Base-by-base conservation (phyloP, 768 basidiomycete species). In the Lentinula lateritia region DNA sequence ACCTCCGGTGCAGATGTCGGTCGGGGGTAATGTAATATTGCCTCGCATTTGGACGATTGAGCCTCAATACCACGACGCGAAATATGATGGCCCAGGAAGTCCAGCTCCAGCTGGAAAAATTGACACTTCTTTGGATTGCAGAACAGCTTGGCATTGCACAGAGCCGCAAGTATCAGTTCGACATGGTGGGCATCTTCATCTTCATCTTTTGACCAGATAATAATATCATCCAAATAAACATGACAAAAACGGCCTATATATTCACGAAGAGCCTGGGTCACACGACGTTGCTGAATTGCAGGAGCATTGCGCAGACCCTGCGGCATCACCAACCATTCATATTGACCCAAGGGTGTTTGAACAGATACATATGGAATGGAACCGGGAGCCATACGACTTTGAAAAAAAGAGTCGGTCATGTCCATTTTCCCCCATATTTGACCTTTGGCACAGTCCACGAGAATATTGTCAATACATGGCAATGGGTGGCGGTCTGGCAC, bases 211-310 rank as follows among this genome's bases (percentile, higher is more conserved):
- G 71, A 74, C 64, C 66, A 74, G 1, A 74, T 71, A 0, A 74
- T 66, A 2, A 74, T 71, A n/a, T 73, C 63, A 53, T 77, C 73
- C 0, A 76, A 63, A 64, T 77, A 76, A 5, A 76, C 69, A 52
- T 75, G 71, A 39, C 72, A 72, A 52, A 76, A 70, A 1, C 57
- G 57, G 0, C 76, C 75, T 34, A 79, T 70, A 5, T 64, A 64
- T 0, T 65, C 41, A 0, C 66, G n/a, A 0, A 83, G 65, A 0
- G 70, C 72, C 9, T 50, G 52, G 0, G 64, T 70, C 0, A 76
- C 67, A 0, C 66, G 61, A 0, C 64, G 61, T 43, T 76, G 73
- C 34, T 76, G 73, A 10, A 72, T 70, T 0, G 72, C 50, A 3
- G 71, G 72, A 2, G 72, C 64, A 52, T 74, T 64, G 1, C 53